A percentile compares a stretch with the other conserved stretches of the same genome.
Conservation (phyloP, 2,329 filamentous ascomycete species). For the Beauveria sp. region DNA sequence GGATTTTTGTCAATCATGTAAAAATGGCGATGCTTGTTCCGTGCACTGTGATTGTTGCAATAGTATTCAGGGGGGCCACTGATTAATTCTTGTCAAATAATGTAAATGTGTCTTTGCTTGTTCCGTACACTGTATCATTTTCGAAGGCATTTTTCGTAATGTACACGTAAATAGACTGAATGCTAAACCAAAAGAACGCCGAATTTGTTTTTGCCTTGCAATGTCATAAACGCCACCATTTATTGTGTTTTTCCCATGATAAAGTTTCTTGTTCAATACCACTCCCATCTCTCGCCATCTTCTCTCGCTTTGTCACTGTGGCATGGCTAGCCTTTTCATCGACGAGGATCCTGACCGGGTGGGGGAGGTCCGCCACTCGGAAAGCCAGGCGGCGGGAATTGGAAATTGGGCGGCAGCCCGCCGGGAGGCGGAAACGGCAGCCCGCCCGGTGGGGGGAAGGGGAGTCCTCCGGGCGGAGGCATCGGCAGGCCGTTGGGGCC, state of each 20-base stretch:
- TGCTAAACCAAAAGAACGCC: not conserved
- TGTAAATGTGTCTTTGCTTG: too few species aligned
- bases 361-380: conserved; percentile 17
- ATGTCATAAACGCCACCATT: conserved; percentile 22
- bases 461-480: conserved; percentile 21
- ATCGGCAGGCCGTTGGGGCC: conserved; percentile 19
- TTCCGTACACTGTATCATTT: too few species aligned
- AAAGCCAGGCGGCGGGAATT: conserved; percentile 26
- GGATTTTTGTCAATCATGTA: not conserved
- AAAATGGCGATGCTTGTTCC: not conserved
- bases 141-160: too few species aligned
- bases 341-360: conserved; percentile 17
- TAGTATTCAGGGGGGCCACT: too few species aligned
- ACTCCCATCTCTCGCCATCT: not conserved
- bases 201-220: not conserved
- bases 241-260: not conserved
- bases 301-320: not conserved
- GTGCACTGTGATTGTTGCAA: not conserved
- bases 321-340: not conserved
- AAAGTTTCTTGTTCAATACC: not conserved
- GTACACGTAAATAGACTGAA: not conserved
- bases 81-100: too few species aligned
- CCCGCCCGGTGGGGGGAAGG: conserved; percentile 34
- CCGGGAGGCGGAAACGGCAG: conserved; percentile 32
- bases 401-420: conserved; percentile 32